Percentiles rank a stretch among this genome's conserved stretches.
phyloP scores from a whole-genome alignment of 345 rosid species.

The Angophora floribunda region DNA sequence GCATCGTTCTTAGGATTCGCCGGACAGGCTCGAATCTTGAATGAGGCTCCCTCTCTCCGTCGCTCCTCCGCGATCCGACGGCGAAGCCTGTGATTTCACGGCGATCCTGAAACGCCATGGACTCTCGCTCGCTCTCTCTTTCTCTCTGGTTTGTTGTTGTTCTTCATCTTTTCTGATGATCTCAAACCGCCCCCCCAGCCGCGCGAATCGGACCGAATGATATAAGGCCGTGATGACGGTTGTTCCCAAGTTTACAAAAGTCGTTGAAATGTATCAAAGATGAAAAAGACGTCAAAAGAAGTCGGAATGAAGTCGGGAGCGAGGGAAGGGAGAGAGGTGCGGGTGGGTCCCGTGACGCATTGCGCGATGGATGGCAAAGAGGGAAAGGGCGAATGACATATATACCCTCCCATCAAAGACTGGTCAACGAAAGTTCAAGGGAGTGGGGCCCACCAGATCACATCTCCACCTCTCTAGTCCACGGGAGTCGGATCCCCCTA shows the following conservation, averaged over 20 bases:
- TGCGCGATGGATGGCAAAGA: no score
- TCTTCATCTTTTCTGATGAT: not conserved
- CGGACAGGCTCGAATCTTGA: not conserved
- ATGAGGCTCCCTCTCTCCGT: not conserved
- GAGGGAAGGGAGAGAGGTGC: no score
- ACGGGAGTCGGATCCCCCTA: not conserved
- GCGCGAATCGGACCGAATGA: not conserved
- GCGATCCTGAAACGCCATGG: not conserved
- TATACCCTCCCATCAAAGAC: no score
- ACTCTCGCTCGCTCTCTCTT: not conserved
- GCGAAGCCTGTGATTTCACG: not conserved
- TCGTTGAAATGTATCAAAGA: no score
- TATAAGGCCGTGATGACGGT: not conserved
- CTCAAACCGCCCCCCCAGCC: not conserved
- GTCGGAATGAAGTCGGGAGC: no score
- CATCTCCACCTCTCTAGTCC: not conserved
- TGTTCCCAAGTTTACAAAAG: not conserved
- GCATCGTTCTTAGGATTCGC: not conserved
- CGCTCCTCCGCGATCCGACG: not conserved
- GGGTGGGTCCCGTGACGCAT: no score
- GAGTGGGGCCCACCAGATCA: no score
- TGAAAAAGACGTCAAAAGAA: no score
- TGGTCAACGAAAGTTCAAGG: no score
- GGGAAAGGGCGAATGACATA: no score
- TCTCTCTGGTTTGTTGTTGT: not conserved